Evolutionary conservation across 1,139 yeast genomes (phyloP).

Genomic region (Suhomyces bokatorum): DNA sequence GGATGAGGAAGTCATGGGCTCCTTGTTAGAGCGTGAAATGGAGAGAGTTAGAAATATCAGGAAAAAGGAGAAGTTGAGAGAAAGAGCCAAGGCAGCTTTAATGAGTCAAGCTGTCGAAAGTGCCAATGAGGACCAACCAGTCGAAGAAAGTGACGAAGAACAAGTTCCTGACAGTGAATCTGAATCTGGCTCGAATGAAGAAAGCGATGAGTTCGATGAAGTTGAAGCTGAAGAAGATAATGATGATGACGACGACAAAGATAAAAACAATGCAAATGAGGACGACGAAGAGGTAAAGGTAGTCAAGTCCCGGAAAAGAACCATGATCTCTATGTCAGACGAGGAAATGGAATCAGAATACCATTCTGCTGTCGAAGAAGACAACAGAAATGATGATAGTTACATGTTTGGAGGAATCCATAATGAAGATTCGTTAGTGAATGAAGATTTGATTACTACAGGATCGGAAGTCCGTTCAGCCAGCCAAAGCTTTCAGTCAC

Average conservation of each 20-base stretch:
- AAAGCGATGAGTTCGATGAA: slow-evolving; percentile 16
- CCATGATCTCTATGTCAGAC: slow-evolving; percentile 15
- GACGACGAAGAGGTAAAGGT: slow-evolving; percentile 4
- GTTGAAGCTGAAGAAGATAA: slow-evolving; percentile 5
- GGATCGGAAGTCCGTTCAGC: slow-evolving; percentile 13
- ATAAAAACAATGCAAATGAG: slow-evolving; percentile 15
- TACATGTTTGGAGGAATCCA: slow-evolving; percentile 36
- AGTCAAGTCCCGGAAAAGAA: slow-evolving; percentile 13
- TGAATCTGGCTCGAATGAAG: slow-evolving; percentile 26
- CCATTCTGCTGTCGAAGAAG: neutral
- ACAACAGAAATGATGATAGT: slow-evolving; percentile 29
- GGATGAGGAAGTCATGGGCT: slow-evolving; percentile 46
- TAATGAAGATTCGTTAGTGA: slow-evolving; percentile 16
- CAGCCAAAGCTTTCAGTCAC: neutral
- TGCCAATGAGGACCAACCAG: slow-evolving; percentile 15
- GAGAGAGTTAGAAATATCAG: slow-evolving; percentile 53
- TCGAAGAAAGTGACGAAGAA: slow-evolving; percentile 6
- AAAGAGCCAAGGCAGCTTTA: slow-evolving; percentile 38
- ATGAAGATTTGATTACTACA: slow-evolving; percentile 21
- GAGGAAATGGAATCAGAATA: slow-evolving; percentile 20
- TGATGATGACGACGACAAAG: slow-evolving; percentile 19
- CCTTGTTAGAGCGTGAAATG: slow-evolving; percentile 62
- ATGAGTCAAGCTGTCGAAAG: slow-evolving; percentile 20
- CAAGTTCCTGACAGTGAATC: slow-evolving; percentile 22
- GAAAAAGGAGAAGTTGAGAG: slow-evolving; percentile 48